Base-by-base conservation (phyloP, 2,329 filamentous ascomycete species). In the Rutstroemia sp. region DNA sequence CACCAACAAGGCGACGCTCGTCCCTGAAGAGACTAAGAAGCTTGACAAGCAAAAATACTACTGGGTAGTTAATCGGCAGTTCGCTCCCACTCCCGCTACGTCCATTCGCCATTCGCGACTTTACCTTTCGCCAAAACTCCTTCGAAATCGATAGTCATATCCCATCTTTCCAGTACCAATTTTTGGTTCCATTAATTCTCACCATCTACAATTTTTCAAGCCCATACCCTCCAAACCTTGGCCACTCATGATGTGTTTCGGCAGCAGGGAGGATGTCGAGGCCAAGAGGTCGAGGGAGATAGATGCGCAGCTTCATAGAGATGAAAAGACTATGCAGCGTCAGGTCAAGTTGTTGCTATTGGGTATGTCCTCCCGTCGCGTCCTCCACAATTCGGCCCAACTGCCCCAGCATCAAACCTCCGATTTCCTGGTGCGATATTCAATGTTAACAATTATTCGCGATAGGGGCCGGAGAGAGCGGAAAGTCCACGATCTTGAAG, bases 401-500 rank as follows among this genome's bases (percentile, higher is more conserved):
- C 45, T 17, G 40, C 45, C 25, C n/a, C 12, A 54, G 14, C 12
- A 36, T 23, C 34, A 25, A 25, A n/a, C 21, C 6, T 17, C 2
- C 49, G 23, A 48, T 21, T 21, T 52, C 3, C n/a, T 7, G 12
- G 7, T 6, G 25, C 8, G 25, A 40, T 48, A 14, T 3, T 38
- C 19, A 51, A n/a, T 46, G 54, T 61, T 66, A 61, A 65, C 51
- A n/a, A 44, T 44, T 19, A 19, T 48, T 40, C 25, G n/a, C 42
- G 51, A 52, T 42, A 96, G 92, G 92, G 72, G 92, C 92, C 67
- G 92, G 92, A 69, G 92, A 97, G 75, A 94, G 88, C 58, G 89
- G 92, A 63, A 97, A 97, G 75, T 96, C 92, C 8, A 97, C 92
- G 1, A 92, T 97, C 58, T 82, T 97, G 63, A 97, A 97, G 77